phyloP scores from a whole-genome alignment of 139 green algal species.

The Chara braunii region DNA sequence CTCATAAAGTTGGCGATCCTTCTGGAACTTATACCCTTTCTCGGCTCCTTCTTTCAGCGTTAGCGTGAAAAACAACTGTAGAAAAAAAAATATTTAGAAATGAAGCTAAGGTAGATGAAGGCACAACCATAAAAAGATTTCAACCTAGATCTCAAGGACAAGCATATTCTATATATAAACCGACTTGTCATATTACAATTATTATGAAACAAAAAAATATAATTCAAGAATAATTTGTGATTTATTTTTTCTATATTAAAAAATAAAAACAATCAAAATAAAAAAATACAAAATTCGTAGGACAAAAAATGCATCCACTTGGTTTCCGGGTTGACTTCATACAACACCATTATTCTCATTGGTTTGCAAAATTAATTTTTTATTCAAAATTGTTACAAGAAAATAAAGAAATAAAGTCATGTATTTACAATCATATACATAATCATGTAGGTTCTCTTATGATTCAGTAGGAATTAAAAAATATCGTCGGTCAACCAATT shows the following conservation, averaged over 20 bases:
- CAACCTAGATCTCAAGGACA: constrained; percentile 16
- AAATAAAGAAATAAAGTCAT: constrained; percentile 15
- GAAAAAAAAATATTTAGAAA: too few species aligned
- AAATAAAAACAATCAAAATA: not conserved
- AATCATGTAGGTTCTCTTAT: constrained; percentile 20
- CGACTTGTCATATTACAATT: constrained; percentile 10
- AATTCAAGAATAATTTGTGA: constrained; percentile 6
- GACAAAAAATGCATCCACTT: constrained; percentile 5
- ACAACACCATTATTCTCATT: constrained; percentile 3
- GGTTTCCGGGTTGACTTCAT: not conserved
- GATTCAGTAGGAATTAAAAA: constrained; percentile 11
- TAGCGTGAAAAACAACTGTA: too few species aligned
- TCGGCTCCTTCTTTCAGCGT: too few species aligned
- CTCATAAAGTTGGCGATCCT: too few species aligned
- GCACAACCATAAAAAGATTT: constrained; percentile 15
- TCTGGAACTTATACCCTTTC: too few species aligned
- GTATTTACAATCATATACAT: constrained; percentile 10
- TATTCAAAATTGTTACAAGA: constrained; percentile 2
- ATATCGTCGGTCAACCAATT: not conserved
- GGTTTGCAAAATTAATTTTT: not conserved
- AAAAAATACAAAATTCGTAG: not conserved
- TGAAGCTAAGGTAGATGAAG: constrained; percentile 11
- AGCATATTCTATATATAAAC: constrained; percentile 15
- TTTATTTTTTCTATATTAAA: constrained; percentile 5
- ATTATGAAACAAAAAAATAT: constrained; percentile 12